Evolutionary conservation across 768 basidiomycete genomes (phyloP), one percentile per base, ranked within the genome.

Genomic region (Rhodotorula diobovata): DNA sequence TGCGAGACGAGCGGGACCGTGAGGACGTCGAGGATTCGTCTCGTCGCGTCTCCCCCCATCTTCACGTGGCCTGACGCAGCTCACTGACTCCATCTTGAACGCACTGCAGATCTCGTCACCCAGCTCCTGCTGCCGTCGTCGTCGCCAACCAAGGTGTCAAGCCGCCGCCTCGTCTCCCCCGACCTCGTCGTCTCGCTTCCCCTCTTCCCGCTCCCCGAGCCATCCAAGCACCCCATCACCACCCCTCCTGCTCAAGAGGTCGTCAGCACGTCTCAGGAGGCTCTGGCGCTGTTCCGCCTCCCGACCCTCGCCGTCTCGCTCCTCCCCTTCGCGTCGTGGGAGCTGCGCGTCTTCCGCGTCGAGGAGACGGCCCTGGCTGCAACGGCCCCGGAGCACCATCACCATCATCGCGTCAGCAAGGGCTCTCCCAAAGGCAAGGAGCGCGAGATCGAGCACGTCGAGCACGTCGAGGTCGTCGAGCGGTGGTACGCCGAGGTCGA

Each of bases 211-310:
- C 28, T n/a, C 0, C 25, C 48, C 21, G 34, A 50, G 16, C 50
- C 35, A 28, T 3, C 12, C 21, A 25, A 20, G 8, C 35, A 2
- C 5, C 61, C 8, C 32, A 11, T 8, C 20, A 10, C 46, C 0
- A 20, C 61, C 8, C 2, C 56, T 15, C 9, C 37, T 6, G 2
- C 1, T 9, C 20, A 21, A 32, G 34, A 55, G 30, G 8, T 16
- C 30, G n/a, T 30, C 32, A 6, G 28, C 12, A 1, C 16, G 4
- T 28, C 61, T 32, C 8, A 25, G 23, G 25, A 28, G 1, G 28
- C 61, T 2, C 50, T 62, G 28, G 35, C 61, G 10, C 6, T 51
- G n/a, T 62, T 62, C 48, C 61, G 61, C 61, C n/a, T 51, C 28
- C 50, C 61, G 9, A 48, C 61, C 3, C 37, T 30, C 28, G 34